Conservation (phyloP, 2,329 filamentous ascomycete genomes). For the Dothideomycetes sp. region DNA sequence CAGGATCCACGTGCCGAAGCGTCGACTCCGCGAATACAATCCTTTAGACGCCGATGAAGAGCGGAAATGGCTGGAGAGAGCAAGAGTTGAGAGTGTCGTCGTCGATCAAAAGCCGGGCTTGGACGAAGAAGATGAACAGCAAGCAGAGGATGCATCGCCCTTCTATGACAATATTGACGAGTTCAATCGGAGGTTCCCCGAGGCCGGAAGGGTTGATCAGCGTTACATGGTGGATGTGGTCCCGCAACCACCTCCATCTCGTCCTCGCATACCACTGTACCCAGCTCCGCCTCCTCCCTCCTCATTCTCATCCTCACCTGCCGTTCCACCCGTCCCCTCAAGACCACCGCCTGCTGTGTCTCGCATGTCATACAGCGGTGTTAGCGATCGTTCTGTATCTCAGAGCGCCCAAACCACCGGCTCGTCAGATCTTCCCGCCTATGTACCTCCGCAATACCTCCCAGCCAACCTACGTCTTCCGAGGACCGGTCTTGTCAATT, state of each 20-base stretch:
- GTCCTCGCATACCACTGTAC: slow-evolving; percentile 17
- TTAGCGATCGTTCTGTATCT: slow-evolving; percentile 46
- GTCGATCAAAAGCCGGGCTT: slow-evolving; percentile 22
- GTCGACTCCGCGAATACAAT: slow-evolving; percentile 49
- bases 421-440: slow-evolving; percentile 27
- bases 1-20: slow-evolving; percentile 43
- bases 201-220: slow-evolving; percentile 48
- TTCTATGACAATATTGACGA: slow-evolving; percentile 69
- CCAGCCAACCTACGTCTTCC: slow-evolving; percentile 38
- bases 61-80: slow-evolving; percentile 65
- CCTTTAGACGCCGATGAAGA: slow-evolving; percentile 74
- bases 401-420: slow-evolving; percentile 21
- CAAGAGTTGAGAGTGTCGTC: slow-evolving; percentile 53
- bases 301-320: slow-evolving; percentile 38
- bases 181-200: slow-evolving; percentile 71
- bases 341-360: slow-evolving; percentile 48
- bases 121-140: slow-evolving; percentile 21
- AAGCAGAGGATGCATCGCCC: slow-evolving; percentile 25
- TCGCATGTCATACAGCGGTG: slow-evolving; percentile 66
- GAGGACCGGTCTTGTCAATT: slow-evolving; percentile 68
- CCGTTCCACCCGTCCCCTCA: slow-evolving; percentile 31
- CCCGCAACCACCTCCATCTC: slow-evolving; percentile 23
- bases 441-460: slow-evolving; percentile 33
- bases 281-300: slow-evolving; percentile 22
- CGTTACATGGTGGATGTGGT: slow-evolving; percentile 40